Base-by-base conservation (phyloP, 164 flowering plant genomes). In the Stephania yunnanensis region DNA sequence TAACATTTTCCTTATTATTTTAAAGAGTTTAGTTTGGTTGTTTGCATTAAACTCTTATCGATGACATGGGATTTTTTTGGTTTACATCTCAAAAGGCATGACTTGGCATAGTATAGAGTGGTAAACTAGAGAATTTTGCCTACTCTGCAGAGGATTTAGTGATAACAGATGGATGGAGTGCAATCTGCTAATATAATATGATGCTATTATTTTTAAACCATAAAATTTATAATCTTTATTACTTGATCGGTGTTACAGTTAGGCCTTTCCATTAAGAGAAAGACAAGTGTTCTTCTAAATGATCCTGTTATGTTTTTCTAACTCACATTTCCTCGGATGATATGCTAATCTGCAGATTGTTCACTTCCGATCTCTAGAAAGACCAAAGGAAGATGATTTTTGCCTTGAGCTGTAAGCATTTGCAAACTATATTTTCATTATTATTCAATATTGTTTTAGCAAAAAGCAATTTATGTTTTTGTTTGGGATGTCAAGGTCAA, bases 341-440 rank as follows among this genome's bases (percentile, higher is more conserved):
- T 74, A 71, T 75, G 58, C 68, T 75, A 68, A 71, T 70, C 65
- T 81, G 22, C 81, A 95, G 99, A 79, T 93, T 72, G 97, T 95
- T 63, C 97, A 83, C 77, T 93, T 95, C 77, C 97, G 99, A 46
- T 79, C 92, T n/a, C 78, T 93, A 78, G 99, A 93, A 79, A 91
- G 80, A 87, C 98, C 99, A 7, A 95, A 95, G 85, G 99, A 93
- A 70, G 97, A 95, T 75, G 96, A 90, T 74, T 95, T 93, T 81
- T 87, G 81, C 80, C 80, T 95, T 44, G 98, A 93, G 81, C 75
- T 95, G 99, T 95, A 82, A 90, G 97, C 83, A 67, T 68, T 71
- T 72, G 6, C 74, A 10, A 11, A 29, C 64, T 10, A 7, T 9
- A 15, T 66, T 71, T 55, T 6, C 53, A 45, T 71, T 65, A 71